Base-by-base conservation (phyloP, 1,139 yeast species). In the Scheffersomyces segobiensis region DNA sequence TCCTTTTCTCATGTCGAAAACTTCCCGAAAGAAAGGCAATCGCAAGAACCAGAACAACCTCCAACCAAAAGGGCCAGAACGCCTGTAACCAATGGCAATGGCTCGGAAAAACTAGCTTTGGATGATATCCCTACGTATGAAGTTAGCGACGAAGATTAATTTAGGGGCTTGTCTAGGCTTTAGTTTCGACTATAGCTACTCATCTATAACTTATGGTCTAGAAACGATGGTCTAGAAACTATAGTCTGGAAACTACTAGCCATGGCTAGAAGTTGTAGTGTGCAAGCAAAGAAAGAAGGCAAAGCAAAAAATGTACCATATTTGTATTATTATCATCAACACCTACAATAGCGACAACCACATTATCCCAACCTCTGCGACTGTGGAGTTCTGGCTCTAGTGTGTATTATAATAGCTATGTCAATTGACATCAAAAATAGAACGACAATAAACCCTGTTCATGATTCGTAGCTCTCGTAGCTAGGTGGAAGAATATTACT, bases 121-220 rank as follows among this genome's bases (percentile, higher is more conserved):
- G 73, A 73, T 20, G 81, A 77, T 52, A 69, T 78, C 46, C 82
- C 82, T 4, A 74, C 79, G 55, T 78, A 78, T 60, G 82, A 78
- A 67, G 82, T 78, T 61, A 78, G 81, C 60, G 82, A 78, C 58
- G 75, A 48, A 48, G 50, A 48, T 14, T 48, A 48, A 19, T 17
- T 32, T 10, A 12, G 42, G 12, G 17, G 17, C 3, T 7, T 5
- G 26, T n/a, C n/a, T n/a, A n/a, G n/a, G n/a, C n/a, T n/a, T n/a
- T n/a, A n/a, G n/a, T n/a, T n/a, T n/a, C 32, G 17, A 8, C 17
- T 32, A 8, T 26, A 14, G 42, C 17, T 24, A 5, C 5, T 17
- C 3, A 14, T 32, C 42, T 12, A 3, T 10, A 32, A 32, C 17
- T 4, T 32, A 32, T 32, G 4, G 42, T 2, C 42, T 5, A 32